Evolutionary conservation across 2,329 filamentous ascomycete species (phyloP).

Genomic region (Colletotrichum godetiae): DNA sequence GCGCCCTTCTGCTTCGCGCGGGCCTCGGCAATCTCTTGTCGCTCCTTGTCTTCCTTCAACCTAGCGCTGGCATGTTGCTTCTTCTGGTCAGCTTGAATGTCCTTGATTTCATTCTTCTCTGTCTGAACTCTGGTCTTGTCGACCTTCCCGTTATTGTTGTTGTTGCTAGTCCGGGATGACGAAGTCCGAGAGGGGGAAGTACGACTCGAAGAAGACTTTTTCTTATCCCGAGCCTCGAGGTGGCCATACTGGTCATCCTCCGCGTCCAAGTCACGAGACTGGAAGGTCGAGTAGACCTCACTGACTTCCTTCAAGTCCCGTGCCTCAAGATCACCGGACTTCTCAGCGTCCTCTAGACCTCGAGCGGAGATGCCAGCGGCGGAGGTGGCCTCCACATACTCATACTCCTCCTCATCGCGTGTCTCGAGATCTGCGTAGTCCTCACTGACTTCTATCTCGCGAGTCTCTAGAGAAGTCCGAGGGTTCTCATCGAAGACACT

Average conservation of each 20-base stretch:
- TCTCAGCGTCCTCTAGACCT: background rate
- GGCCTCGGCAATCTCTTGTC: background rate
- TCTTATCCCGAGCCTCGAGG: background rate
- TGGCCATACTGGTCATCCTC: background rate
- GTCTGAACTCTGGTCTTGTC: background rate
- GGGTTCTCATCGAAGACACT: background rate
- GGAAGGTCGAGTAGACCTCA: background rate
- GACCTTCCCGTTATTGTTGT: background rate
- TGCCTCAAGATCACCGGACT: background rate
- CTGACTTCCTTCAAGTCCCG: background rate
- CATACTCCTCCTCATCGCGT: background rate
- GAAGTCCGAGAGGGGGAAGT: background rate
- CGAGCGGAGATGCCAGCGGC: background rate
- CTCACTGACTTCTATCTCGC: background rate
- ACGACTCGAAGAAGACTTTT: background rate
- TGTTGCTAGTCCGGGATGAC: background rate
- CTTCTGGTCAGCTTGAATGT: background rate
- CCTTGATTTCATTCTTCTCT: constrained; percentile 2
- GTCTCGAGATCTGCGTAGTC: background rate
- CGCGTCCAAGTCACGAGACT: background rate
- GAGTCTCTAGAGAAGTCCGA: background rate
- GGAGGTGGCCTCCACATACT: background rate
- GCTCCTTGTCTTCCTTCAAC: background rate
- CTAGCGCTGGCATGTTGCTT: background rate
- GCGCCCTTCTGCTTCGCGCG: background rate